phyloP scores from a whole-genome alignment of 2,329 filamentous ascomycete genomes.

The Penicillium decumbens region DNA sequence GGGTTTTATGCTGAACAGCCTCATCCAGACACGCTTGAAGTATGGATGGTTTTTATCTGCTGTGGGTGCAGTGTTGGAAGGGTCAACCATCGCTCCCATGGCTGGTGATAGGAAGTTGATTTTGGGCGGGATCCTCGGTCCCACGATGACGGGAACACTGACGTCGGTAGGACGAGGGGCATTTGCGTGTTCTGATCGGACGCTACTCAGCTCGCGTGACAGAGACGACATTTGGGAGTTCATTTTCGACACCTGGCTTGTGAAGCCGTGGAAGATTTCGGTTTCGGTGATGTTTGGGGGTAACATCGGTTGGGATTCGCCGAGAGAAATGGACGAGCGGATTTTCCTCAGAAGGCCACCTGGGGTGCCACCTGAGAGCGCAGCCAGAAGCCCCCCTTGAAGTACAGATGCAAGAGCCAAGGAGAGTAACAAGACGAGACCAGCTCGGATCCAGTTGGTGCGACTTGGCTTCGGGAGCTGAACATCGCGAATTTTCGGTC shows the following conservation, averaged over 20 bases:
- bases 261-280: slow-evolving; percentile 24
- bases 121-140: slow-evolving; percentile 29
- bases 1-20: not conserved
- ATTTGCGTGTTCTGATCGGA: slow-evolving; percentile 24
- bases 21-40: slow-evolving; percentile 14
- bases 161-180: slow-evolving; percentile 21
- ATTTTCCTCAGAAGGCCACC: slow-evolving; percentile 13
- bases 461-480: not conserved
- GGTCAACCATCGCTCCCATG: slow-evolving; percentile 63
- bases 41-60: slow-evolving; percentile 31
- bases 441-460: slow-evolving; percentile 10
- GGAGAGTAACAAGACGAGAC: slow-evolving; percentile 8
- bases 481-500: not conserved
- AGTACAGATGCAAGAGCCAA: slow-evolving; percentile 10
- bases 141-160: slow-evolving; percentile 11
- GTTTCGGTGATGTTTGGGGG: slow-evolving; percentile 24
- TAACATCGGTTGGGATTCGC: slow-evolving; percentile 2
- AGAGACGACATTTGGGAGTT: slow-evolving; percentile 30
- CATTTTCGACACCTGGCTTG: slow-evolving; percentile 26
- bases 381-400: slow-evolving; percentile 6
- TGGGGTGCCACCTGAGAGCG: slow-evolving; percentile 2
- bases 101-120: slow-evolving; percentile 70
- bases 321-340: slow-evolving; percentile 12
- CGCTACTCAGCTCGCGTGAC: slow-evolving; percentile 26
- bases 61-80: slow-evolving; percentile 55